Percentiles rank a stretch among this genome's conserved stretches.
These are phyloP conservation scores for Phytophthora boehmeriae DNA, from an alignment of 352 stramenopile species.

Conservation along the genomic window DNA sequence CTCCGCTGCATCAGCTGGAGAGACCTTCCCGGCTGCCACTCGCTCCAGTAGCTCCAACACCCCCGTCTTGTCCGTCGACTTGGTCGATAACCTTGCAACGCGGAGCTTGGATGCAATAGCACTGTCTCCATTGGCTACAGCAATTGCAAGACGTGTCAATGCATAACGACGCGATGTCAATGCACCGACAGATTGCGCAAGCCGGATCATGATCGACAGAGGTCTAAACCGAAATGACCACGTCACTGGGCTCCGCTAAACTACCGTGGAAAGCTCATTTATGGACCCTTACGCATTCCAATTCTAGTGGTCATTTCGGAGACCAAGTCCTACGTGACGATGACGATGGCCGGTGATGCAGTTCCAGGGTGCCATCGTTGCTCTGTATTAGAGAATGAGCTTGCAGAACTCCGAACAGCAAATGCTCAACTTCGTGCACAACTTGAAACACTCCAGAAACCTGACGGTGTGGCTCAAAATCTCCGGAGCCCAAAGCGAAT, in stretches of 20 bases:
- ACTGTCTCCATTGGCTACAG: slow-evolving; percentile 2
- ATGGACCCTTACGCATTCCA: background rate
- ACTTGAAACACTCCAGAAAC: slow-evolving; percentile 9
- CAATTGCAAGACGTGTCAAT: slow-evolving; percentile 9
- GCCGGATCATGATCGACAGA: background rate
- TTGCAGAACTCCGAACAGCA: slow-evolving; percentile 31
- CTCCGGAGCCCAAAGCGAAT: too few relatives aligned
- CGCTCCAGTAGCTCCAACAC: slow-evolving; percentile 58
- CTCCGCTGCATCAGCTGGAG: slow-evolving; percentile 32
- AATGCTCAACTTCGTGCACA: slow-evolving; percentile 34
- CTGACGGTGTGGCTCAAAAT: background rate
- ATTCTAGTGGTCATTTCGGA: background rate
- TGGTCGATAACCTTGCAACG: slow-evolving; percentile 17
- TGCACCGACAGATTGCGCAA: slow-evolving; percentile 7
- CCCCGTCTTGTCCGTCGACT: slow-evolving; percentile 29
- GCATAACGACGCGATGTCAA: slow-evolving; percentile 10
- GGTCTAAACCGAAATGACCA: background rate
- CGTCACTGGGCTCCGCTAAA: background rate
- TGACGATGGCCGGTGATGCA: slow-evolving; percentile 1
- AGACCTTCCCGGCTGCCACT: slow-evolving; percentile 60
- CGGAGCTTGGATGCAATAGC: slow-evolving; percentile 1
- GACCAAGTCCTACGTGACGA: background rate
- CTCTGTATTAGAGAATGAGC: slow-evolving; percentile 23
- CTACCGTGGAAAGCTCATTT: background rate
- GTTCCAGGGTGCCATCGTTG: slow-evolving; percentile 30